Base-by-base conservation (phyloP, 371 early-diverging fungal species). In the Basidiobolus meristosporus region DNA sequence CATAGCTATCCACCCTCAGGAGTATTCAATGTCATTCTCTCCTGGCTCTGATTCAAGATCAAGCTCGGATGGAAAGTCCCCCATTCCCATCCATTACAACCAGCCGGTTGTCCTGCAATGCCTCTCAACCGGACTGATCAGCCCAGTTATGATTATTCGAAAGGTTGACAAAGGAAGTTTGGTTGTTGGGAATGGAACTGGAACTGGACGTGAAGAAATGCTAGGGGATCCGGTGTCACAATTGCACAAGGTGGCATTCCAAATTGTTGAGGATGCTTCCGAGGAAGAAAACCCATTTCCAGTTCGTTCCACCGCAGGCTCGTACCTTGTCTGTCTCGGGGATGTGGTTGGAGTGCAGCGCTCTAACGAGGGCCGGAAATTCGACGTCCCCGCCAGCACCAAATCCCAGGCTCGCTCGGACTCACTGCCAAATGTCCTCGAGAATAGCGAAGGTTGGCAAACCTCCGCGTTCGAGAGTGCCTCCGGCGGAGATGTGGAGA, bases 231-330 rank as follows among this genome's bases (percentile, higher is more conserved):
- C 89, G 3, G 80, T 91, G 0, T 82, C 83, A 9, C 90, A 88
- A 52, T 60, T 91, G 19, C 89, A 91, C 63, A 88, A 88, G 57
- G 73, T 89, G 1, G 83, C 86, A 0, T 82, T 91, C 50, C 79
- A 89, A 55, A 68, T 84, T n/a, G n/a, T n/a, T n/a, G n/a, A n/a
- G n/a, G n/a, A n/a, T n/a, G n/a, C n/a, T n/a, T n/a, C n/a, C n/a
- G n/a, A n/a, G n/a, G n/a, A n/a, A n/a, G n/a, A n/a, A n/a, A n/a
- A n/a, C n/a, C n/a, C n/a, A n/a, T n/a, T n/a, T n/a, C n/a, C n/a
- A n/a, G n/a, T n/a, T n/a, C 52, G 56, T 31, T 22, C 57, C 32
- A 39, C 52, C 40, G 57, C 56, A 11, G 73, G 70, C 6, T 66
- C 67, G 11, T 82, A 79, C 22, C 44, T 82, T 19, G 71, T 80